Evolutionary conservation across 2,329 filamentous ascomycete genomes (phyloP).

Genomic region (Beauveria brongniartii): DNA sequence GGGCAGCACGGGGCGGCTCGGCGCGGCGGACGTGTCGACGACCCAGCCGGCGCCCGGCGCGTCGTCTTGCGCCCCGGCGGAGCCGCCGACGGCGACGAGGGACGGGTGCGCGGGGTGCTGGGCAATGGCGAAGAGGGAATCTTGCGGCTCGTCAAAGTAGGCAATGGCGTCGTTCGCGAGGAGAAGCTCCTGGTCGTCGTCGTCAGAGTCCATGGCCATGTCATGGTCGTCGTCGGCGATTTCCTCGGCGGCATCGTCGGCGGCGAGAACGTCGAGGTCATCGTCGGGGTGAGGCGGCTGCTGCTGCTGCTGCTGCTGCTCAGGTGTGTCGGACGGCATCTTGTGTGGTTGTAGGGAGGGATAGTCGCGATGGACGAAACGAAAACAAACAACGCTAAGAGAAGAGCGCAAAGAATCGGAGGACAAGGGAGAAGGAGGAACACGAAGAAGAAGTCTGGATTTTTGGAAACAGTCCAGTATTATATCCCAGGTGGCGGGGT

Average conservation of each 20-base stretch:
- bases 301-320: background rate
- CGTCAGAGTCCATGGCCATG: constrained; percentile 71
- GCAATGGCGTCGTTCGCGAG: constrained; percentile 88
- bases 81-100: constrained; percentile 80
- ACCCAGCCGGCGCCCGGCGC: constrained; percentile 75
- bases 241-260: constrained; percentile 72
- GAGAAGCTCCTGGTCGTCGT: constrained; percentile 63
- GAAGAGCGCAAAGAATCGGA: background rate
- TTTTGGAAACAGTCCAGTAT: background rate
- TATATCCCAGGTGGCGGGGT: background rate
- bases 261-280: constrained; percentile 65
- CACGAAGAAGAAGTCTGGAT: background rate
- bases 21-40: constrained; percentile 63
- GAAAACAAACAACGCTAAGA: background rate
- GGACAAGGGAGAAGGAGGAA: background rate
- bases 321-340: background rate
- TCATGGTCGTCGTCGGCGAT: constrained; percentile 55
- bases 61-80: constrained; percentile 49
- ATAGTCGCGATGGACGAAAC: background rate
- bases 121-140: constrained; percentile 91
- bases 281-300: constrained; percentile 27
- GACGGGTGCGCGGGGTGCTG: constrained; percentile 75
- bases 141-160: constrained; percentile 83
- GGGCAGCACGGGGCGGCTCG: constrained; percentile 60
- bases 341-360: background rate